These are phyloP conservation scores for Erodium texanum DNA, from an alignment of 441 rosid species.

Conservation along the genomic window DNA sequence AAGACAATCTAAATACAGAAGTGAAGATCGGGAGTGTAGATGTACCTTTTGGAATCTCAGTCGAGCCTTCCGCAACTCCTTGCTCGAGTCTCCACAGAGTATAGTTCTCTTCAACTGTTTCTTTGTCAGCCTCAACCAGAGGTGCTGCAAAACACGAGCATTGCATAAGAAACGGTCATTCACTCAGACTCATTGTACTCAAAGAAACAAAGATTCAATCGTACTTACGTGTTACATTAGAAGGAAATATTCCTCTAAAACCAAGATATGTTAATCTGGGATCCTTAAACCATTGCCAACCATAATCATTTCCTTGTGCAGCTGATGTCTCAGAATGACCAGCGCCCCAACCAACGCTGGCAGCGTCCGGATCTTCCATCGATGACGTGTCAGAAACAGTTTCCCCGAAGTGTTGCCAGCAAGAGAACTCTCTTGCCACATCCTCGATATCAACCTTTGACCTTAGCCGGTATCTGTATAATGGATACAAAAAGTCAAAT, in stretches of 20 bases:
- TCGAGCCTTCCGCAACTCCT: conserved; percentile 89
- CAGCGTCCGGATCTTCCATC: conserved; percentile 52
- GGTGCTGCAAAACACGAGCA: conserved; percentile 50
- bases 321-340: conserved; percentile 43
- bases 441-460: conserved; percentile 82
- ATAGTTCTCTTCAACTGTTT: conserved; percentile 65
- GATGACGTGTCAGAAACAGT: conserved; percentile 30
- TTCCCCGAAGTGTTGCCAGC: conserved; percentile 77
- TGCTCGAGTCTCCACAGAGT: conserved; percentile 63
- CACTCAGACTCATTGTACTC: not conserved
- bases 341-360: conserved; percentile 64
- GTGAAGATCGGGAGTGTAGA: not conserved
- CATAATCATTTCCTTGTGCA: conserved; percentile 44
- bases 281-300: conserved; percentile 88
- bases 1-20: not conserved
- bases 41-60: conserved; percentile 80
- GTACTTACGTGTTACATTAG: conserved; percentile 46
- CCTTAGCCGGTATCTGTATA: conserved; percentile 69
- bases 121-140: conserved; percentile 66
- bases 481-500: conserved; percentile 8
- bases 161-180: not conserved
- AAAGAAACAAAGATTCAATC: conserved; percentile 5
- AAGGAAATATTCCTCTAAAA: conserved; percentile 64
- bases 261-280: conserved; percentile 81
- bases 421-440: conserved; percentile 52